Conservation (phyloP, 2,329 filamentous ascomycete species). For the Sclerotinia borealis region DNA sequence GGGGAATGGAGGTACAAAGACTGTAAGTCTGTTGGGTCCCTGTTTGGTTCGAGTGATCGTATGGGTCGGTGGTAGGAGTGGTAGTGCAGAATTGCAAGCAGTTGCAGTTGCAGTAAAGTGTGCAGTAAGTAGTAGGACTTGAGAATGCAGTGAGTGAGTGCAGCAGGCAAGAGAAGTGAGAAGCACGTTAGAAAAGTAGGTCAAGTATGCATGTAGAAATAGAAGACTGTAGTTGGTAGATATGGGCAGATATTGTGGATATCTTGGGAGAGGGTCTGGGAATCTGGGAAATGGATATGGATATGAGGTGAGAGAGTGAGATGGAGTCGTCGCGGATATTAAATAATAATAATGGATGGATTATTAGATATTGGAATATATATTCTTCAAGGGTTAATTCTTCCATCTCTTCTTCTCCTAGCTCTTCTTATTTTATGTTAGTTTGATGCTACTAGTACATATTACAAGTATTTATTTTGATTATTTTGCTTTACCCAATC, state of each 20-base stretch:
- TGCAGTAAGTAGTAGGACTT: constrained; percentile 6
- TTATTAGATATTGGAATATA: background rate
- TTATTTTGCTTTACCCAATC: background rate
- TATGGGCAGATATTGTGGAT: constrained; percentile 5
- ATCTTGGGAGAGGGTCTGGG: constrained; percentile 5
- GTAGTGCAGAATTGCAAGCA: constrained; percentile 8
- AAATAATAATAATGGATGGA: background rate
- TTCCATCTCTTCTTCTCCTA: background rate
- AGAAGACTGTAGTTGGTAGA: constrained; percentile 7
- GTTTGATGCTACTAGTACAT: background rate
- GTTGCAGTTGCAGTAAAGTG: background rate
- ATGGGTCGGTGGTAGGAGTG: constrained; percentile 10
- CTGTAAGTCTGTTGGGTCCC: constrained; percentile 7
- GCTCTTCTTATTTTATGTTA: background rate
- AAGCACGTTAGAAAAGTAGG: background rate
- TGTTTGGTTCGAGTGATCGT: constrained; percentile 6
- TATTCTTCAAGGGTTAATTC: background rate
- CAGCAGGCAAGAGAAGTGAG: constrained; percentile 1
- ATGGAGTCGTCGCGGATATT: constrained; percentile 1
- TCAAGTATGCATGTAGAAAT: constrained; percentile 4
- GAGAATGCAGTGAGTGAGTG: constrained; percentile 1
- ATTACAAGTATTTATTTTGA: background rate
- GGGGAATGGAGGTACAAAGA: constrained; percentile 11
- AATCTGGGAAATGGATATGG: constrained; percentile 2
- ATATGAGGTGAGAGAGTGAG: background rate